Evolutionary conservation across 306 rosid genomes (phyloP).

Genomic region (Cicer pinnatifidum): DNA sequence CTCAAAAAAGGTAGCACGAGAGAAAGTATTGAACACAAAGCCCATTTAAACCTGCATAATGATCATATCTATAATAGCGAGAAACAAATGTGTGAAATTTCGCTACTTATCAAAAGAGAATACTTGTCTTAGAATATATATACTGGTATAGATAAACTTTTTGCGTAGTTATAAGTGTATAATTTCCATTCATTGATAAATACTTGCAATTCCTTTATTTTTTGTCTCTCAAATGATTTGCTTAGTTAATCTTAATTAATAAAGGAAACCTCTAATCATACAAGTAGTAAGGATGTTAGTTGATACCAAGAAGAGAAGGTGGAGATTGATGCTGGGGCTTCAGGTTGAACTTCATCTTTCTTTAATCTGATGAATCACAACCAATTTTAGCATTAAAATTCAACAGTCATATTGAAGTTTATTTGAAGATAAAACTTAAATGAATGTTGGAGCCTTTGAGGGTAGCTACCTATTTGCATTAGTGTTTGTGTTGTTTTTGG

Average conservation of each 20-base stretch:
- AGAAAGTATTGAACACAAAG: conserved; percentile 44
- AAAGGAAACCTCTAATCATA: conserved; percentile 25
- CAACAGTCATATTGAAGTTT: not conserved
- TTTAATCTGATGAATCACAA: conserved; percentile 32
- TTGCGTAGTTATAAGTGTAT: not conserved
- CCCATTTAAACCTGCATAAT: conserved; percentile 55
- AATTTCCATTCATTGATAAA: too few species aligned
- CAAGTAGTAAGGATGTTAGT: conserved; percentile 12
- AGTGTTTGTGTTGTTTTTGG: conserved; percentile 41
- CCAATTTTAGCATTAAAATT: conserved; percentile 21
- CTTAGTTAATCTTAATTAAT: conserved; percentile 13
- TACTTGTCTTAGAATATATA: not conserved
- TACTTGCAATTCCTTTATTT: not conserved
- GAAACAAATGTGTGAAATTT: not conserved
- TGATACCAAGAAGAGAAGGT: conserved; percentile 46
- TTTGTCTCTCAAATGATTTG: not conserved
- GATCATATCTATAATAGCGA: not conserved
- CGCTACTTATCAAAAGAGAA: not conserved
- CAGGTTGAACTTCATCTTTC: conserved; percentile 36
- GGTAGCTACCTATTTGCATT: conserved; percentile 45
- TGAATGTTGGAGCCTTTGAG: not conserved
- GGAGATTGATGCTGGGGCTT: conserved; percentile 39
- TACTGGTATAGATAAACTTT: not conserved
- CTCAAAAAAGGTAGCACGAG: conserved; percentile 49
- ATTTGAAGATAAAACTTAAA: conserved; percentile 17